Evolutionary conservation across 163 green algal genomes (phyloP).

Genomic region (Scenedesmus sp.): DNA sequence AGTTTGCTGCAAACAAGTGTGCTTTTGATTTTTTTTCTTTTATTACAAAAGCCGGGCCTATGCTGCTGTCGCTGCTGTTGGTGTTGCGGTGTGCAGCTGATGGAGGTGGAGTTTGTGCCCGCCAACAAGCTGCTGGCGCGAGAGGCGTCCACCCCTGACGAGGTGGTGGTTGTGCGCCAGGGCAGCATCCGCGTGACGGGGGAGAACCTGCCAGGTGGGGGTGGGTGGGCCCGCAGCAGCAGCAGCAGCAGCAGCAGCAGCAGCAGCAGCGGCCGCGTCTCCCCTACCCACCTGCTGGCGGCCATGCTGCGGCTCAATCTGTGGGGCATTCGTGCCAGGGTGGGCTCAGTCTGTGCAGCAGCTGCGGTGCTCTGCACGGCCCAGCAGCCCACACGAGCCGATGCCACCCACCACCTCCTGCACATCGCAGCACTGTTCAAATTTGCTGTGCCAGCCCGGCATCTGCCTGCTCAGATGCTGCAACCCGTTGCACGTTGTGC

Average conservation of each 20-base stretch:
- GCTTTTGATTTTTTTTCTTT: background rate
- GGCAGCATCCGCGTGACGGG: conserved; percentile 36
- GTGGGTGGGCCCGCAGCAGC: background rate
- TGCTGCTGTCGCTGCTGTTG: conserved; percentile 4
- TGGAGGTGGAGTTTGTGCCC: conserved; percentile 45
- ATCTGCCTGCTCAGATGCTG: too few relatives aligned
- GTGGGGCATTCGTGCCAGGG: too few relatives aligned
- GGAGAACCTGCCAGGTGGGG: conserved; percentile 27
- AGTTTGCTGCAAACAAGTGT: background rate
- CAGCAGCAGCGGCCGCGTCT: too few relatives aligned
- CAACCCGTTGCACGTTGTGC: background rate
- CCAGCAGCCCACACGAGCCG: too few relatives aligned
- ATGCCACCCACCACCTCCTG: too few relatives aligned
- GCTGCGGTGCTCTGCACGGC: background rate
- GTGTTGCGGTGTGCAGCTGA: conserved; percentile 20
- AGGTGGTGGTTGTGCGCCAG: conserved; percentile 41
- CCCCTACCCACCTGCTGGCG: too few relatives aligned
- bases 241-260: too few relatives aligned
- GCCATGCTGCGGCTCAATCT: too few relatives aligned
- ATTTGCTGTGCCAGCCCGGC: too few relatives aligned
- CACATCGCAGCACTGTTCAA: too few relatives aligned
- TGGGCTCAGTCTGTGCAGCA: background rate
- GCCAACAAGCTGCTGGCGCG: conserved; percentile 31
- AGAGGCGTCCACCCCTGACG: conserved; percentile 8
- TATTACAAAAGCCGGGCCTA: background rate